These are phyloP conservation scores for Entelexis paramagnoliae DNA, from an alignment of 1,139 yeast genomes.

Conservation along the genomic window DNA sequence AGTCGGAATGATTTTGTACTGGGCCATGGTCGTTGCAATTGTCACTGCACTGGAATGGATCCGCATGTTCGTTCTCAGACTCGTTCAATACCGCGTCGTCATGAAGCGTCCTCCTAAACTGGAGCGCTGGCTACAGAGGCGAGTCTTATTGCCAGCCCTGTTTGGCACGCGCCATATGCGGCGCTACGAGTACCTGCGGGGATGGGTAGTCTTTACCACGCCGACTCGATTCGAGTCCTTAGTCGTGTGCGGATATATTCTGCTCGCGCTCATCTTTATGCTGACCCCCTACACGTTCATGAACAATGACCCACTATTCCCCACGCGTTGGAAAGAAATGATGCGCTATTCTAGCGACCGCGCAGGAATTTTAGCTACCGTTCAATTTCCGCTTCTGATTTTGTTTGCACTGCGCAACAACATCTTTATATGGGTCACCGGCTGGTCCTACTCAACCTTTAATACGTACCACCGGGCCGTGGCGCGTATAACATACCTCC, in stretches of 20 bases:
- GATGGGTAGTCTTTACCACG: conserved; percentile 30
- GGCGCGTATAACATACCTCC: conserved; percentile 43
- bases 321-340: conserved; percentile 36
- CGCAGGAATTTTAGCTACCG: conserved; percentile 50
- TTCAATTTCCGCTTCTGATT: conserved; percentile 45
- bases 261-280: conserved; percentile 38
- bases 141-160: conserved; percentile 30
- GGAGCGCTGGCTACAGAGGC: conserved; percentile 24
- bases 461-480: conserved; percentile 52
- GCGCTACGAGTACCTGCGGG: conserved; percentile 20
- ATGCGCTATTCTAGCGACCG: conserved; percentile 45
- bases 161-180: conserved; percentile 30
- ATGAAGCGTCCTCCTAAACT: conserved; percentile 18
- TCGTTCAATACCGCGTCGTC: conserved; percentile 26
- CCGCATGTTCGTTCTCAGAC: conserved; percentile 24
- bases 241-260: conserved; percentile 40
- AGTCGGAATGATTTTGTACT: conserved; percentile 27
- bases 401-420: conserved; percentile 55
- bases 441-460: conserved; percentile 54
- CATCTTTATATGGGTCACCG: conserved; percentile 45
- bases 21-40: conserved; percentile 31
- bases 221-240: conserved; percentile 60
- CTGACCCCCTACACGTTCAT: conserved; percentile 38
- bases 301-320: conserved; percentile 36
- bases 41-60: conserved; percentile 22